These are phyloP conservation scores for Cyberlindnera amylophila DNA, from an alignment of 805 yeast genomes.

Conservation along the genomic window DNA sequence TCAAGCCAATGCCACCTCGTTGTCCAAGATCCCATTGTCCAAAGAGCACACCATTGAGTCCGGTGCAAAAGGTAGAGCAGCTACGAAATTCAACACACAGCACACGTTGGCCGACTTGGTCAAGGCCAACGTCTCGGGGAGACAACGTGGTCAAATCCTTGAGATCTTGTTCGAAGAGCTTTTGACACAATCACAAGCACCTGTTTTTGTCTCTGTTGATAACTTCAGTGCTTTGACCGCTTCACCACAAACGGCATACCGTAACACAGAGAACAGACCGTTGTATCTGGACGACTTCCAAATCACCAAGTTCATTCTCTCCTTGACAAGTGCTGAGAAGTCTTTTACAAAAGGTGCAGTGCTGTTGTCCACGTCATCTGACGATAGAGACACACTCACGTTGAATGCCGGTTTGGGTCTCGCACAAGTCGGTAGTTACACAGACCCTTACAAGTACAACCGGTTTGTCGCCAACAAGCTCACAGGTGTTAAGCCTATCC, in stretches of 20 bases:
- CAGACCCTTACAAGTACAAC: conserved; percentile 47
- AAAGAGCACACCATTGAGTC: conserved; percentile 33
- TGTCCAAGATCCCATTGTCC: conserved; percentile 34
- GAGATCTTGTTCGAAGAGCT: conserved; percentile 54
- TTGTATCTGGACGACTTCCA: conserved; percentile 63
- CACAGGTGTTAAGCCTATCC: conserved; percentile 33
- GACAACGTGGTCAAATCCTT: conserved; percentile 43
- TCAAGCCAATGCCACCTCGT: conserved; percentile 39
- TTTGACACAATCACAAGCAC: conserved; percentile 43
- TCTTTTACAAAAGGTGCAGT: conserved; percentile 61
- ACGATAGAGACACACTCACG: conserved; percentile 49
- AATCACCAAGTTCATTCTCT: conserved; percentile 53
- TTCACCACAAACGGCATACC: conserved; percentile 54
- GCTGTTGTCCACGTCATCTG: conserved; percentile 58
- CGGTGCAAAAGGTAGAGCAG: conserved; percentile 31
- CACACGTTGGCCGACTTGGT: conserved; percentile 44
- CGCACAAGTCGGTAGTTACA: conserved; percentile 52
- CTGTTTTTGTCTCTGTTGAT: conserved; percentile 70
- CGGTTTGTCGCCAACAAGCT: conserved; percentile 49
- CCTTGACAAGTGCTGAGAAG: conserved; percentile 49
- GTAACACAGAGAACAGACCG: conserved; percentile 48
- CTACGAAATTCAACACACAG: conserved; percentile 27
- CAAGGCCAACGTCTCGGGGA: conserved; percentile 34
- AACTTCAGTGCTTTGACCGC: conserved; percentile 63
- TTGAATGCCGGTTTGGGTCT: conserved; percentile 56